Percentiles rank a stretch among this genome's conserved stretches.
Conservation (phyloP, 495 filamentous ascomycete genomes). For the Trichoderma orchidacearum region DNA sequence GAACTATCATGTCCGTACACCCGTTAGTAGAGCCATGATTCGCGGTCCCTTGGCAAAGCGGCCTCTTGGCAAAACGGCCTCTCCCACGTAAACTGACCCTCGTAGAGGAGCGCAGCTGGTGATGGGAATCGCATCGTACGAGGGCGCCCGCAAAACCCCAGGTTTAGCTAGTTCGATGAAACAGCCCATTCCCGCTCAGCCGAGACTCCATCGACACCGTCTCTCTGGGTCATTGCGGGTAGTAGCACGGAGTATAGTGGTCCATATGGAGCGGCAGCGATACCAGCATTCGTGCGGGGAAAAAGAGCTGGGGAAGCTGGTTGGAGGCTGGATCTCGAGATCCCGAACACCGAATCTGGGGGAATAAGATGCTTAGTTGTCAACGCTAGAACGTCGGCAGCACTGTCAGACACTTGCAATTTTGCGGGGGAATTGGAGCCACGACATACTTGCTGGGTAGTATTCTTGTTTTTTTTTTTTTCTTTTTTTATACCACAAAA, state of each 20-base stretch:
- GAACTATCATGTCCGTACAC: too few species aligned
- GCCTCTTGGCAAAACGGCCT: too few species aligned
- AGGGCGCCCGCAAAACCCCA: neutral
- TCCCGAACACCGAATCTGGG: neutral
- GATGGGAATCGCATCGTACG: neutral
- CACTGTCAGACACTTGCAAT: too few species aligned
- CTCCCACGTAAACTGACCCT: too few species aligned
- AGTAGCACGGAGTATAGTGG: neutral
- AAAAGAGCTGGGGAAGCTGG: neutral
- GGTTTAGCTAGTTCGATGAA: neutral
- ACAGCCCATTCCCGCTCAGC: neutral
- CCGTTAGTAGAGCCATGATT: too few species aligned
- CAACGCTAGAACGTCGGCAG: neutral
- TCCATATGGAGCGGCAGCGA: neutral
- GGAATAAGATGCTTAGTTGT: neutral
- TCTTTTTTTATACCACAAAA: too few species aligned
- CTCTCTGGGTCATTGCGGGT: neutral
- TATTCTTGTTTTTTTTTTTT: too few species aligned
- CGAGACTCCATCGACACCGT: neutral
- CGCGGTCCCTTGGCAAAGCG: too few species aligned
- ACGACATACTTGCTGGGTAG: too few species aligned
- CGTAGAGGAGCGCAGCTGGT: too few species aligned
- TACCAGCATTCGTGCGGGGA: neutral
- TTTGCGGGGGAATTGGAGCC: neutral
- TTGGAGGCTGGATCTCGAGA: neutral